These are phyloP conservation scores for Salinomyces thailandicus DNA, from an alignment of 2,329 filamentous ascomycete genomes.

Conservation along the genomic window DNA sequence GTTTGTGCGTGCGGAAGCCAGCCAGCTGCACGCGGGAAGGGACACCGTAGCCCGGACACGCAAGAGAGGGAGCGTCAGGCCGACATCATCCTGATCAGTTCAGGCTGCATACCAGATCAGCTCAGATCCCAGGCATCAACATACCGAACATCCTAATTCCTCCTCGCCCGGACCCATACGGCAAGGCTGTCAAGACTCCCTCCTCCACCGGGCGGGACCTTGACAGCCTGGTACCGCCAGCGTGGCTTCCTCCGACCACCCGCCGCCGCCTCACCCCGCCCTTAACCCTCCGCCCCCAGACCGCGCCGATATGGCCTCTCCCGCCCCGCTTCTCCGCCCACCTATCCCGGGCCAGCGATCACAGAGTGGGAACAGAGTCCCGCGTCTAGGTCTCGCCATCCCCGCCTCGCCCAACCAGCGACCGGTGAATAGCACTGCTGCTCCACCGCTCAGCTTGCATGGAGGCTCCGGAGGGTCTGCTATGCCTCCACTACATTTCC, in stretches of 20 bases:
- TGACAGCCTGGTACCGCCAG: background rate
- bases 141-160: too few relatives aligned
- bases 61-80: too few relatives aligned
- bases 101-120: too few relatives aligned
- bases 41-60: too few relatives aligned
- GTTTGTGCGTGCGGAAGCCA: too few relatives aligned
- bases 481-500: slow-evolving; percentile 26
- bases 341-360: slow-evolving; percentile 57
- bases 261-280: slow-evolving; percentile 7
- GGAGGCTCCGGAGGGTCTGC: slow-evolving; percentile 12
- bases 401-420: slow-evolving; percentile 76
- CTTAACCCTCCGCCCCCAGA: slow-evolving; percentile 10
- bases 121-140: too few relatives aligned
- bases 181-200: background rate
- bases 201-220: background rate
- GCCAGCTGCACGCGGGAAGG: too few relatives aligned
- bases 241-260: background rate
- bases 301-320: slow-evolving; percentile 54
- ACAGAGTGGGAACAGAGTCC: slow-evolving; percentile 34
- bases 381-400: slow-evolving; percentile 78
- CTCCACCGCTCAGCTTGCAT: slow-evolving; percentile 23
- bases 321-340: slow-evolving; percentile 70
- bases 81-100: too few relatives aligned
- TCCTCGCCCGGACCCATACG: too few relatives aligned
- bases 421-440: slow-evolving; percentile 45